These are phyloP conservation scores for Serendipita vermifera DNA, from an alignment of 768 basidiomycete species.

Conservation along the genomic window DNA sequence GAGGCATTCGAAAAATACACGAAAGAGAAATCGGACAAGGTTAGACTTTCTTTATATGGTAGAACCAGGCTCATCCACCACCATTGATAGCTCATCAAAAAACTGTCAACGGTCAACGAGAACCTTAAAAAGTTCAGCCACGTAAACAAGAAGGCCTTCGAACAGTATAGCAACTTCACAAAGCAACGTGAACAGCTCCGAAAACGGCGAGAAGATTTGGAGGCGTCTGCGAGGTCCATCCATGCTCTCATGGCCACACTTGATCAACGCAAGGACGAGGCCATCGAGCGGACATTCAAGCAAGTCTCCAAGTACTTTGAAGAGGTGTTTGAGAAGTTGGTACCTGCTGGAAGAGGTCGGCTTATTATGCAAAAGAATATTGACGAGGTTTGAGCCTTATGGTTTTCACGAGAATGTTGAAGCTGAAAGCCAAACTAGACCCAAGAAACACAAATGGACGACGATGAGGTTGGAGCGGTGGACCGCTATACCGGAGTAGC, in stretches of 20 bases:
- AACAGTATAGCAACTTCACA: conserved; percentile 96
- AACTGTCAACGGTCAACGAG: conserved; percentile 85
- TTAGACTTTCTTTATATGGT: conserved; percentile 26
- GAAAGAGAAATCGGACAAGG: conserved; percentile 74
- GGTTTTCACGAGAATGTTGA: conserved; percentile 9
- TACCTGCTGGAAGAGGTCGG: conserved; percentile 82
- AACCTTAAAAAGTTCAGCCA: conserved; percentile 91
- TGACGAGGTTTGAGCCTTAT: conserved; percentile 49
- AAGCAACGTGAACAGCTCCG: conserved; percentile 90
- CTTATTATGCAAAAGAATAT: conserved; percentile 87
- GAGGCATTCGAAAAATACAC: conserved; percentile 96
- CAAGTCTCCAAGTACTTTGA: conserved; percentile 96
- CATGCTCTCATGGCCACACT: conserved; percentile 85
- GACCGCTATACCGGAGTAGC: conserved; percentile 96
- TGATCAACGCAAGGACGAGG: conserved; percentile 96
- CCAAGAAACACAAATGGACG: conserved; percentile 61
- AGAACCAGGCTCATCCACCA: background rate
- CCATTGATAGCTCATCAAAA: conserved; percentile 64
- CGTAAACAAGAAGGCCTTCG: conserved; percentile 99
- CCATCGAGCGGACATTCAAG: conserved; percentile 96
- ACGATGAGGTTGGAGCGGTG: conserved; percentile 59
- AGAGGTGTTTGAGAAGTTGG: conserved; percentile 91
- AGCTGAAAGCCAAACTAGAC: background rate
- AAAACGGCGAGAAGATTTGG: conserved; percentile 78
- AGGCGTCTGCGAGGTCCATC: conserved; percentile 79